Base-by-base conservation (phyloP, 441 rosid genomes). In the Daphne laureola region DNA sequence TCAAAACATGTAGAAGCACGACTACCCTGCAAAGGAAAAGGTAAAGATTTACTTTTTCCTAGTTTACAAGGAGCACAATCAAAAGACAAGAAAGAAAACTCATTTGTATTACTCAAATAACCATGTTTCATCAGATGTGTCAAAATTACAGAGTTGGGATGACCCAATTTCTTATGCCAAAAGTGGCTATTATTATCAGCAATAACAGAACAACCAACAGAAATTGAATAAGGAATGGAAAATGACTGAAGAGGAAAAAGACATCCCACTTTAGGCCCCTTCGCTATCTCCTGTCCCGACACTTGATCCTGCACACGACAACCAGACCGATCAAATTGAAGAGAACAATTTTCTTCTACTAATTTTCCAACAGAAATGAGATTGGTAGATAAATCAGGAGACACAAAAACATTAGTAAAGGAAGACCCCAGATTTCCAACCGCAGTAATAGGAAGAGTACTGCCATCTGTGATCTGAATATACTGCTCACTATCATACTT, bases 241-340 rank as follows among this genome's bases (percentile, higher is more conserved):
- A 49, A 48, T 6, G 31, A 49, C 27, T 46, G 25, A 14, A 49
- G 15, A 18, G 38, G 53, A 49, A 49, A 49, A 3, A 49, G 12
- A 5, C 35, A 14, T 26, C 38, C 53, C 53, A 49, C 53, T 49
- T 49, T 49, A 49, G 31, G 53, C 53, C 53, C 53, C 53, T 49
- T 49, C 17, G 53, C 15, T 17, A 49, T 49, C 38, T 7, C 53
- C 5, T 49, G 12, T 13, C 53, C 38, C 38, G 38, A 49, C 13
- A 9, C 38, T 17, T 18, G 15, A 49, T 49, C 2, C 38, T 31
- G 38, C 38, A 5, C 38, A 31, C 38, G 11, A 31, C 38, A 31
- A 31, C 38, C 38, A 26, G 9, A 5, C 5, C 0, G 11, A 31
- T 31, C 38, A 31, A 31, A 31, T 5, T 31, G 38, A 31, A 31